Evolutionary conservation across 257 asterid species (phyloP), one percentile per base, ranked within the genome.

Genomic region (Parsonsia alboflavescens): DNA sequence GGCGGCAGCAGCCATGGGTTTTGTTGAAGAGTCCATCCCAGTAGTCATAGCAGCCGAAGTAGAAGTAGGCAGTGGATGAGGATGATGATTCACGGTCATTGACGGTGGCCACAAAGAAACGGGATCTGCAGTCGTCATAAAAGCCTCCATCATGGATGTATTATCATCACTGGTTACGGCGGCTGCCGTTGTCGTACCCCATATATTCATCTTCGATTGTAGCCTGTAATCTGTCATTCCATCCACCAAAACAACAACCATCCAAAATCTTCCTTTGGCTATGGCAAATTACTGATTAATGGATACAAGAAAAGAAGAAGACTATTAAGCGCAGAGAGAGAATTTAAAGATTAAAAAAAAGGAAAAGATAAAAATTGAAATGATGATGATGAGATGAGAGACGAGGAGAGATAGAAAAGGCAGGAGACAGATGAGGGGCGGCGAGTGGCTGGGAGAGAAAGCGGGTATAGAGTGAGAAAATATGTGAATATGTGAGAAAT

Each of bases 41-140:
- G 68, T 67, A 13, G 74, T 21, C 33, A 24, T 42, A n/a, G 79
- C 26, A 2, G 74, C 54, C 7, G 80, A 73, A 2, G 82, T 2
- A 0, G 80, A 69, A 33, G 81, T 6, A 0, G 75, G 22, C 0
- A 79, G 75, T 3, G 39, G 44, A 26, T 53, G 63, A 10, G 26
- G 48, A 15, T 64, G 58, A 9, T 62, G 45, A 0, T 68, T 72
- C 0, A 69, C 64, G 4, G 71, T 74, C 61, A 73, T 45, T 30
- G 78, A 72, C 4, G 80, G 80, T 28, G 91, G 85, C 96, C 97
- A 91, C 72, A 87, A 76, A 1, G 91, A 80, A 2, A 80, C 30
- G n/a, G 83, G 86, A 83, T 88, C 96, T 6, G 92, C 81, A 13
- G 89, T 83, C 28, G 91, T 81, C 72, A 87, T 75, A 71, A 91